Evolutionary conservation across 345 rosid genomes (phyloP).

Genomic region (Turritis glabra): DNA sequence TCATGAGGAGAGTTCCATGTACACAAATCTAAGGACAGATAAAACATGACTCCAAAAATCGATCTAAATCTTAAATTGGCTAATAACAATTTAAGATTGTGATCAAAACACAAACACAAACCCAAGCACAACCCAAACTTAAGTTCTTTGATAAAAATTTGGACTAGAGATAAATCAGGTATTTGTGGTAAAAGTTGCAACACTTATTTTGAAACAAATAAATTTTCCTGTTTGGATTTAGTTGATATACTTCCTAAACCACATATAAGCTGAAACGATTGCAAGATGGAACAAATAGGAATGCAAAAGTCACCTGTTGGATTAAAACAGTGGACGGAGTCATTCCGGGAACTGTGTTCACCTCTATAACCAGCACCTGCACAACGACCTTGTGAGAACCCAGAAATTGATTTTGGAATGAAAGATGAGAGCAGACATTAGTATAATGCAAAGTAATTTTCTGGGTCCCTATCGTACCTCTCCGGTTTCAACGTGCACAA

Average conservation of each 20-base stretch:
- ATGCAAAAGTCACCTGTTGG: conserved; percentile 67
- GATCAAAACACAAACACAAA: background rate
- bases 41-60: background rate
- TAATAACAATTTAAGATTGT: background rate
- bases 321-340: conserved; percentile 92
- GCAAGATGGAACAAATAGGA: background rate
- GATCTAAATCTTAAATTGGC: background rate
- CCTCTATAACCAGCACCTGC: conserved; percentile 89
- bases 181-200: background rate
- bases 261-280: background rate
- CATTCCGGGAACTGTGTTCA: conserved; percentile 95
- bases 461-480: conserved; percentile 56
- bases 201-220: background rate
- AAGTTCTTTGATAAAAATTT: background rate
- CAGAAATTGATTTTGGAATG: background rate
- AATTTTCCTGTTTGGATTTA: background rate
- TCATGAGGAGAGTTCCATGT: background rate
- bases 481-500: conserved; percentile 83
- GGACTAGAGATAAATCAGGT: background rate
- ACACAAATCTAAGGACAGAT: background rate
- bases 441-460: background rate
- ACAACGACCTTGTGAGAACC: conserved; percentile 2
- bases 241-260: conserved; percentile 7
- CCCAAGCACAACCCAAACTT: background rate
- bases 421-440: background rate